Base-by-base conservation (phyloP, 495 filamentous ascomycete genomes). In the Penicillium alfredii region DNA sequence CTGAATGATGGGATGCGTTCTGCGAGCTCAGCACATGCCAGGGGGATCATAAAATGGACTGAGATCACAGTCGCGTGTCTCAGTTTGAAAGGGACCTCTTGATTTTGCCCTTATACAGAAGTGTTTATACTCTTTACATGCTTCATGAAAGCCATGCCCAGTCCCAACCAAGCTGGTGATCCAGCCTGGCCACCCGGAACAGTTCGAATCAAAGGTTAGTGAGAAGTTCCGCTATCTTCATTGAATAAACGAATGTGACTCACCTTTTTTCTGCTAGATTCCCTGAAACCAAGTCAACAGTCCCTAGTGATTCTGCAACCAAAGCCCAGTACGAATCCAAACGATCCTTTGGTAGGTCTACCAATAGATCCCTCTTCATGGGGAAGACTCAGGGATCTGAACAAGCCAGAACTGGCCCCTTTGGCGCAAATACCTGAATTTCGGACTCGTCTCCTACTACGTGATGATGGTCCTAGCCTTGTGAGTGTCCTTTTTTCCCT, bases 171-270 rank as follows among this genome's bases (percentile, higher is more conserved):
- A 23, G 4, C 20, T 12, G 33, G 34, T 1, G 49, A 52, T 21
- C 44, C 49, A 8, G 40, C 36, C 3, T 52, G 49, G 49, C 49
- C 49, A 8, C 49, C 49, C 23, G 49, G 49, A 11, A 52, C 49
- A 6, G 44, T 52, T 22, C 29, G 40, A 8, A 30, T 52, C 30
- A 44, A 52, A 31, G 44, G 49, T 39, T 28, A 2, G 22, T 4
- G 3, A 21, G 30, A 8, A 19, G 23, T n/a, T n/a, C n/a, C n/a
- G n/a, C n/a, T n/a, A n/a, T n/a, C n/a, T n/a, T n/a, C n/a, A n/a
- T n/a, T n/a, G n/a, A n/a, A n/a, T n/a, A n/a, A n/a, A n/a, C n/a
- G n/a, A n/a, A n/a, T n/a, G n/a, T n/a, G n/a, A n/a, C n/a, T n/a
- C n/a, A n/a, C n/a, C n/a, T n/a, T n/a, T n/a, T n/a, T n/a, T n/a